A percentile compares a stretch with the other conserved stretches of the same genome.
Conservation (phyloP, 2,329 filamentous ascomycete genomes). For the Coleophoma eucalyptorum region DNA sequence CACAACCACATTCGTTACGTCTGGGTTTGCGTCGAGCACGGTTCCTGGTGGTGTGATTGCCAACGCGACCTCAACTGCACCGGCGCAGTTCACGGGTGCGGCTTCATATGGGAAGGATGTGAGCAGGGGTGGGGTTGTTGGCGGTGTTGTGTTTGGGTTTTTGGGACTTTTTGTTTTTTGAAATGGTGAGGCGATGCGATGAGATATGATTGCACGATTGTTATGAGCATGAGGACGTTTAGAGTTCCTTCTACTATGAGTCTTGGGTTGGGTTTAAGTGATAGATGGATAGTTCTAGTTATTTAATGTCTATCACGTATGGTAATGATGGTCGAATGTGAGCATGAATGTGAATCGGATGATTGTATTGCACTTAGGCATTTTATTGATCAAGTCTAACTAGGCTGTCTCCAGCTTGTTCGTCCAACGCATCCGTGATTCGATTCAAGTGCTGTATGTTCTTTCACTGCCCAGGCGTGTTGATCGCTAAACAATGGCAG, state of each 20-base stretch:
- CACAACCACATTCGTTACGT: not conserved
- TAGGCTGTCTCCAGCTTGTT: too few species aligned
- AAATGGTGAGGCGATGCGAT: not conserved
- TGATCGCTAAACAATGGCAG: too few species aligned
- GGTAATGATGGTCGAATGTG: too few species aligned
- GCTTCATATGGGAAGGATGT: not conserved
- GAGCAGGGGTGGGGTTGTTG: slow-evolving; percentile 1
- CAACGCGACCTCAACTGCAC: not conserved
- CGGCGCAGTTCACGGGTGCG: slow-evolving; percentile 7
- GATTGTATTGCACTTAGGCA: too few species aligned
- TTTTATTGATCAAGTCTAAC: too few species aligned
- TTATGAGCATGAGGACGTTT: not conserved
- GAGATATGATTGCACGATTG: not conserved
- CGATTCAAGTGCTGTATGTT: too few species aligned
- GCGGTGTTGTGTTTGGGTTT: slow-evolving; percentile 5
- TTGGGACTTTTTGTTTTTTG: slow-evolving; percentile 5
- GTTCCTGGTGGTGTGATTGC: not conserved
- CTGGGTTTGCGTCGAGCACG: not conserved
- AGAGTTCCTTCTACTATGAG: slow-evolving; percentile 1
- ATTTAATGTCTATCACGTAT: not conserved
- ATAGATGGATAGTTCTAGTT: not conserved
- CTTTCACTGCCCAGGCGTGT: too few species aligned
- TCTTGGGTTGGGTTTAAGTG: not conserved
- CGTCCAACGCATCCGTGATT: too few species aligned
- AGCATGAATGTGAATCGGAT: too few species aligned